Evolutionary conservation across 2,329 filamentous ascomycete species (phyloP), one percentile per base, ranked within the genome.

Genomic region (Colletotrichum sidae): DNA sequence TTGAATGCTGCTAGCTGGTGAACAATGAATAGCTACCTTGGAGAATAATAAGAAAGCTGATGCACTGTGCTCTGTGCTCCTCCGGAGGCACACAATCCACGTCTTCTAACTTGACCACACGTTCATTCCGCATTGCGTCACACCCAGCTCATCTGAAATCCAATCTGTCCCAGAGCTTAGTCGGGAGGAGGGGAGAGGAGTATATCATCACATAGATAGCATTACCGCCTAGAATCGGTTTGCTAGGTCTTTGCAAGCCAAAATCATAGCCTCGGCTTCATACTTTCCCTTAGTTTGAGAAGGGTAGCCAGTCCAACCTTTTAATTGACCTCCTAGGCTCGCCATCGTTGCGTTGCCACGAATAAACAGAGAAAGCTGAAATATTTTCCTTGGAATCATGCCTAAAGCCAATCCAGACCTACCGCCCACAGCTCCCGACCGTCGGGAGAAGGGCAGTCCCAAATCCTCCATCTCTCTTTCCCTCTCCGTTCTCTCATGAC

Each of bases 371-470:
- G 55, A 67, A 67, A 67, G 60, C 42, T 58, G 60, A 67, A 65
- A 59, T 67, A 49, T 67, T 67, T 67, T 67, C 60, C 61, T 64
- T 60, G 60, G 64, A 65, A 65, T 67, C 64, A 67, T 65, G 64
- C 64, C 64, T 58, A 67, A 65, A 59, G 60, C 64, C 60, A 57
- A 54, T 60, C 64, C 60, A 65, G 64, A 55, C 60, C 55, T 55
- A 25, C 46, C 64, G 49, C 60, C 54, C 51, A 49, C 49, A 25
- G 33, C 50, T 59, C 52, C 54, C 50, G 50, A 65, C 60, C 39
- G 45, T 49, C 38, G 34, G 59, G 60, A 60, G 60, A 58, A 25
- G 64, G 54, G 60, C 54, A 62, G 25, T 56, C 55, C 54, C 60
- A 13, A 65, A 52, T 51, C 54, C 61, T 39, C 34, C n/a, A 41